Base-by-base conservation (phyloP, 2,329 filamentous ascomycete species). In the Domatiomyces globalis region DNA sequence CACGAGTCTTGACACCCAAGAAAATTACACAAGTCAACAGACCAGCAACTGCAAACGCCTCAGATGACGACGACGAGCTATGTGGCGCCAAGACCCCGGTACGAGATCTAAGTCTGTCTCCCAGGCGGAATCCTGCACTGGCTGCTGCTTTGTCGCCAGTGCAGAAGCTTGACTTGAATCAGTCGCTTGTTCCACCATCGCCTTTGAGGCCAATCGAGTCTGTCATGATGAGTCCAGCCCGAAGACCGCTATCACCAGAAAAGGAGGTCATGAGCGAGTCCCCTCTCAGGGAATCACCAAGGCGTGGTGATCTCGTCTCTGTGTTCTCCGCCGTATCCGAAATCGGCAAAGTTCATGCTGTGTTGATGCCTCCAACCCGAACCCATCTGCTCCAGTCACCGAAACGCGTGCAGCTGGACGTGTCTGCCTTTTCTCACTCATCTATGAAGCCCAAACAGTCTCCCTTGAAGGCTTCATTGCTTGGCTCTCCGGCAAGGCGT, bases 11-110 rank as follows among this genome's bases (percentile, higher is more conserved):
- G 25, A 73, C 71, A 10, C 72, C 72, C 1, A 74, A 73, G 63
- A 74, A 73, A 56, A 64, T 67, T 27, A 72, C 66, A 6, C 71
- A 73, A 54, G 61, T 73, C 39, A 65, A 69, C 17, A 73, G 70
- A 54, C 63, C 64, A 1, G 57, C 63, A 12, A 63, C 65, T 2
- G 66, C 68, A 45, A 63, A 61, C 7, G 57, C 53, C 29, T 57
- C 52, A 12, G 65, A 69, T 20, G 65, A 56, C 25, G 71, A 73
- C 7, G 70, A 72, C 55, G 70, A 73, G 53, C 61, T 71, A 33
- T 63, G 61, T 20, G 61, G 60, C 1, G 62, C 58, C 5, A 72
- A 70, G 51, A 63, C 65, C 33, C 63, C 63, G 8, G 51, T 60
- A 56, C 62, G 52, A 57, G 60, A 48, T 57, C 61, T 56, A 54